Base-by-base conservation (phyloP, 2,329 filamentous ascomycete species). In the Alternaria alternata region DNA sequence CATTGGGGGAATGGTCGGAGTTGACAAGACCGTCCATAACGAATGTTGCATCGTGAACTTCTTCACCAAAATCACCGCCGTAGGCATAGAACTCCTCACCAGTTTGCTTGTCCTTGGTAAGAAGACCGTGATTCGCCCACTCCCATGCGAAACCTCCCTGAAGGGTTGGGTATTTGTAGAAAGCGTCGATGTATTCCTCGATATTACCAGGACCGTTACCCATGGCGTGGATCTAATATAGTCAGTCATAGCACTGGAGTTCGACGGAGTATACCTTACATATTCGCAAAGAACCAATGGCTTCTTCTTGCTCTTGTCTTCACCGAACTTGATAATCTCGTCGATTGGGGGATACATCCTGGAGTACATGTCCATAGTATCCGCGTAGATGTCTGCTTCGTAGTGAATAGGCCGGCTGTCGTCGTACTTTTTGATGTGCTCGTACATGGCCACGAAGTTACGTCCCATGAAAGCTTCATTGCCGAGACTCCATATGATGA, bases 391-490 rank as follows among this genome's bases (percentile, higher is more conserved):
- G 57, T 91, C 89, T 1, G 86, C 87, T 71, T 91, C 89, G 68
- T 91, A 91, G 72, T 91, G 89, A 0, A 91, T 81, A 0, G 85
- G 82, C 6, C 89, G 80, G 1, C 82, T 83, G 0, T 84, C 81
- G 64, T 91, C 89, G n/a, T 82, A 78, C 1, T 77, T 59, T 61
- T 87, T 88, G 51, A 84, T 83, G 71, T 85, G 89, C 4, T 88
- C 78, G 66, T 88, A 88, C 90, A 92, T 92, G 34, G 85, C 86
- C 46, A 81, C 82, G 69, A 90, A 88, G 69, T 92, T 92, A 8
- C 81, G 79, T 0, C 90, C 90, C 68, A 90, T 91, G 71, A 91
- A 92, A 0, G 89, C 86, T 71, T 92, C 90, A 68, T 92, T 92
- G 0, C 90, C 90, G 0, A 92, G 80, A 47, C 87, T 89, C 90